Conservation (phyloP, 1,139 yeast genomes). For the Candida mesenterica region DNA sequence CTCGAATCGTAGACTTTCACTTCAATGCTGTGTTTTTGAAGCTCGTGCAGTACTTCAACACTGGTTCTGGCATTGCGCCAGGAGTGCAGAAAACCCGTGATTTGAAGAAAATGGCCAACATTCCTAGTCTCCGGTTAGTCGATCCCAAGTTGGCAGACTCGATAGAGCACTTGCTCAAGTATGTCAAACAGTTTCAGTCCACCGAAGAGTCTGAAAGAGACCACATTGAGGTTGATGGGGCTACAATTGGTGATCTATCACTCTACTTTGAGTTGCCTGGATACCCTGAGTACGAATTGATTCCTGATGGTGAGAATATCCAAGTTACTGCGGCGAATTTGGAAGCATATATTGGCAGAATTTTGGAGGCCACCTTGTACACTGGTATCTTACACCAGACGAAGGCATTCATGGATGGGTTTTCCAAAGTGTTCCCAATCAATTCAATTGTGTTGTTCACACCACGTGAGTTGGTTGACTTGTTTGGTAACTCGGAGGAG, state of each 20-base stretch:
- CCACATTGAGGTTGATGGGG: constrained; percentile 36
- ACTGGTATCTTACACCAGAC: constrained; percentile 67
- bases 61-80: constrained; percentile 8
- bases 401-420: constrained; percentile 73
- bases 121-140: constrained; percentile 48
- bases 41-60: constrained; percentile 34
- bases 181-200: constrained; percentile 30
- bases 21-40: constrained; percentile 72
- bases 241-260: constrained; percentile 51
- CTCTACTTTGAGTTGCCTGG: constrained; percentile 81
- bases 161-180: constrained; percentile 48
- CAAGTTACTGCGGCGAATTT: constrained; percentile 55
- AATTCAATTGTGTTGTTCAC: constrained; percentile 69
- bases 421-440: constrained; percentile 81
- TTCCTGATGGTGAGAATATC: constrained; percentile 51
- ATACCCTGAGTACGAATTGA: constrained; percentile 56
- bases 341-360: constrained; percentile 53
- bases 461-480: constrained; percentile 65
- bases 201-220: constrained; percentile 20
- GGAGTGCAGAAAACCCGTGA: constrained; percentile 17
- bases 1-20: constrained; percentile 79
- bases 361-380: constrained; percentile 62
- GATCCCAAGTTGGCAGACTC: constrained; percentile 68
- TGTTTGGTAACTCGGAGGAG: constrained; percentile 70
- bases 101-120: constrained; percentile 27